Evolutionary conservation across 2,329 filamentous ascomycete species (phyloP).

Genomic region (Septoria linicola): DNA sequence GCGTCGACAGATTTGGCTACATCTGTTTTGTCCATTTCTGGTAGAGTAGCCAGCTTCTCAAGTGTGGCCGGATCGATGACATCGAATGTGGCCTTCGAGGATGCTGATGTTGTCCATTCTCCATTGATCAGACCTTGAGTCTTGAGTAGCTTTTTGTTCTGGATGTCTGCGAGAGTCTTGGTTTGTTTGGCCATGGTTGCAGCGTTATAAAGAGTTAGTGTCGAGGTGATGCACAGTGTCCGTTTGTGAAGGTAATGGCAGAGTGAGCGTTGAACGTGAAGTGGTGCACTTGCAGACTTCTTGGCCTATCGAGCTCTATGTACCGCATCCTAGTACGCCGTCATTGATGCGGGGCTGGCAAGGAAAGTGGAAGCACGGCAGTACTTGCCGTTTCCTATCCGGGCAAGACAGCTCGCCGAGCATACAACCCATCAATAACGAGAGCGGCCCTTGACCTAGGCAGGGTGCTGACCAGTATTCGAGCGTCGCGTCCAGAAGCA

Average conservation of each 20-base stretch:
- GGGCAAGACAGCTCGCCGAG: conserved; percentile 3
- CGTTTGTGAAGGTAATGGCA: background rate
- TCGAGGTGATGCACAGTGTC: background rate
- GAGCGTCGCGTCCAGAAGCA: no score
- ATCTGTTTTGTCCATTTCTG: conserved; percentile 29
- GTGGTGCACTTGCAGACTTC: background rate
- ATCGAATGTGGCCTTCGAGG: conserved; percentile 40
- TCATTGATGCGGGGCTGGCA: conserved; percentile 5
- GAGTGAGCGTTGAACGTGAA: background rate
- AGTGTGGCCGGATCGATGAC: conserved; percentile 29
- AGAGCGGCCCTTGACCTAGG: no score
- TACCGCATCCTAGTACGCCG: background rate
- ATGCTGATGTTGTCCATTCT: conserved; percentile 41
- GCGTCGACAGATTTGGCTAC: conserved; percentile 25
- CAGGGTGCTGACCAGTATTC: no score
- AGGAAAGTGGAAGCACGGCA: background rate
- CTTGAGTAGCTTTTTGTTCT: conserved; percentile 26
- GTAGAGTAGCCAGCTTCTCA: conserved; percentile 26
- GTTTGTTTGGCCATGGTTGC: conserved; percentile 16
- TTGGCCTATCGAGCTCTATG: conserved; percentile 4
- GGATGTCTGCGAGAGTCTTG: conserved; percentile 21
- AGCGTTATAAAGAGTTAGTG: background rate
- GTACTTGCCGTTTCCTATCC: background rate
- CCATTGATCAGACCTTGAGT: conserved; percentile 29
- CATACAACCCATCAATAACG: no score